A percentile compares a stretch with the other conserved stretches of the same genome.
phyloP scores from a whole-genome alignment of 495 filamentous ascomycete genomes.

The Annulohypoxylon nitens region DNA sequence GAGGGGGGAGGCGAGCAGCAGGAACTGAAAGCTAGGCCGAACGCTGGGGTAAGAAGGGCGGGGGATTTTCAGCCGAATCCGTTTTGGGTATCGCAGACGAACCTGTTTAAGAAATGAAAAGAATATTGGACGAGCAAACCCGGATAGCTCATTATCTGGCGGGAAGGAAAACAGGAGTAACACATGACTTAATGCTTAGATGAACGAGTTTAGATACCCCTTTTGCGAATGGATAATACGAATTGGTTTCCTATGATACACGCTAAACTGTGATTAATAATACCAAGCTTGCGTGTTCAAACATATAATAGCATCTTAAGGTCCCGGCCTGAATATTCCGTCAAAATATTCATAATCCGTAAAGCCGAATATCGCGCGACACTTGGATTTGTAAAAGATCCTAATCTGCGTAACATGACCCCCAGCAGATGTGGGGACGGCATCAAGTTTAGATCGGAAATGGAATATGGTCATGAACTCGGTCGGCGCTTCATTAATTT shows the following conservation, averaged over 20 bases:
- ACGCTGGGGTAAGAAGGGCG: conserved; percentile 6
- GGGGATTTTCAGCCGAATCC: conserved; percentile 56
- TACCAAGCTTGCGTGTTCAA: neutral
- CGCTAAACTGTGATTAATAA: neutral
- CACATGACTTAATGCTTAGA: conserved; percentile 2
- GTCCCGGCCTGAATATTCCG: neutral
- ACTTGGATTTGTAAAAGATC: neutral
- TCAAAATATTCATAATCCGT: neutral
- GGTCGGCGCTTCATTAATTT: neutral
- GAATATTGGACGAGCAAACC: neutral
- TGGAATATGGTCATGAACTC: neutral
- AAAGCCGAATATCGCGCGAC: neutral
- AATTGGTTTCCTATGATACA: neutral
- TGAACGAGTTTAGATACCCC: conserved; percentile 24
- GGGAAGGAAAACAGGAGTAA: neutral
- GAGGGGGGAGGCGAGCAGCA: conserved; percentile 20
- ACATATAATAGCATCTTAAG: neutral
- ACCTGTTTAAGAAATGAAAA: conserved; percentile 47
- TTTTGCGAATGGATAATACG: conserved; percentile 24
- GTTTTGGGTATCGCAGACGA: conserved; percentile 51
- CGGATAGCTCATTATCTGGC: neutral
- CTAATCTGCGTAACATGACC: neutral
- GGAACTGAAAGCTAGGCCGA: conserved; percentile 36
- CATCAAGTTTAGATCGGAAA: neutral
- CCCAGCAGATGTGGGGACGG: too few species aligned